A percentile compares a stretch with the other conserved stretches of the same genome.
These are phyloP conservation scores for Tuber microsphaerosporum DNA, from an alignment of 495 filamentous ascomycete genomes.

Conservation along the genomic window DNA sequence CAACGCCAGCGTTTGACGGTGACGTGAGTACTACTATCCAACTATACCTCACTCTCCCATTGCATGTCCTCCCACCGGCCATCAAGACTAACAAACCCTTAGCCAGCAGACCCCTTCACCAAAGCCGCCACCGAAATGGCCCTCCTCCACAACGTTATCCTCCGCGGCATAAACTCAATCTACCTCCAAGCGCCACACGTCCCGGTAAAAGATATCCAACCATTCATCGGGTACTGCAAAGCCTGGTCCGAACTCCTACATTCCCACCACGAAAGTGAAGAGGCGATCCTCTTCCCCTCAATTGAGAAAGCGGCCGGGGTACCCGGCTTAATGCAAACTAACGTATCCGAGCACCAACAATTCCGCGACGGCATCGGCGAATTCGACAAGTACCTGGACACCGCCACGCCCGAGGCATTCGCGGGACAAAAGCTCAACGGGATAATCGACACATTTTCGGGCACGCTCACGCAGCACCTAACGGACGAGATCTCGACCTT, in stretches of 20 bases:
- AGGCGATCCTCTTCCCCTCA: slow-evolving; percentile 45
- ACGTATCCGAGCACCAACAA: slow-evolving; percentile 47
- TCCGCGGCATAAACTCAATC: slow-evolving; percentile 49
- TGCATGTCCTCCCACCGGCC: neutral
- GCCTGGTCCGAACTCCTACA: slow-evolving; percentile 42
- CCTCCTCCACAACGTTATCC: slow-evolving; percentile 48
- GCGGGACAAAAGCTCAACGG: slow-evolving; percentile 41
- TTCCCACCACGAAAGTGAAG: slow-evolving; percentile 47
- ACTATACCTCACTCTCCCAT: neutral
- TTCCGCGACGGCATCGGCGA: slow-evolving; percentile 44
- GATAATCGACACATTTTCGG: slow-evolving; percentile 47
- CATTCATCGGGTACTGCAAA: slow-evolving; percentile 46
- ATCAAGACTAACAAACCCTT: neutral
- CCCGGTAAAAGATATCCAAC: slow-evolving; percentile 29
- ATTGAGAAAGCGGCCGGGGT: slow-evolving; percentile 44
- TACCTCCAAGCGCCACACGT: slow-evolving; percentile 49
- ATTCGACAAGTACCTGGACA: slow-evolving; percentile 42
- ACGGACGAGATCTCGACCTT: slow-evolving; percentile 46
- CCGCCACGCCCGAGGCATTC: slow-evolving; percentile 41
- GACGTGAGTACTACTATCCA: slow-evolving; percentile 8
- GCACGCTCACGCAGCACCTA: slow-evolving; percentile 43
- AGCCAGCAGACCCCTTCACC: slow-evolving; percentile 40
- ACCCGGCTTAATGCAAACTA: slow-evolving; percentile 46
- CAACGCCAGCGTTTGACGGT: slow-evolving; percentile 45
- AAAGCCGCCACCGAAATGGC: slow-evolving; percentile 45